Percentiles rank a stretch among this genome's conserved stretches.
These are phyloP conservation scores for Ilyonectria sp. DNA, from an alignment of 2,329 filamentous ascomycete genomes.

Conservation along the genomic window DNA sequence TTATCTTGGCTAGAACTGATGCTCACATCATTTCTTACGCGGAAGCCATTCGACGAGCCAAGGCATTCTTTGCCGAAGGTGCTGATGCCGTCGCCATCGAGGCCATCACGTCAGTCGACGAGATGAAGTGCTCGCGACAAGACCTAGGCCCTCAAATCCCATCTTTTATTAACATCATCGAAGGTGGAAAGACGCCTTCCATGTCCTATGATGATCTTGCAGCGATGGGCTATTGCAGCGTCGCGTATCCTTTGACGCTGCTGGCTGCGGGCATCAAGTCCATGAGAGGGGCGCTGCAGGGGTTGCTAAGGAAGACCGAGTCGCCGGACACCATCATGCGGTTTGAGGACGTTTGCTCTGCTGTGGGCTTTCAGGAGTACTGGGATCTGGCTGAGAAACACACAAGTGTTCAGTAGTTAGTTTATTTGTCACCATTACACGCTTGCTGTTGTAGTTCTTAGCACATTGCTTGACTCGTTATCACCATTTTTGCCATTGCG, in stretches of 20 bases:
- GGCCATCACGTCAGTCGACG: slow-evolving; percentile 14
- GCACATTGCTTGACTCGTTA: too few relatives aligned
- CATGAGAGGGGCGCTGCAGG: slow-evolving; percentile 4
- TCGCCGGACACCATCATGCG: slow-evolving; percentile 5
- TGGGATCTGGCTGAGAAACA: slow-evolving; percentile 12
- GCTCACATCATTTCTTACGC: slow-evolving; percentile 17
- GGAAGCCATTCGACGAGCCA: slow-evolving; percentile 9
- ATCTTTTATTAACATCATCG: slow-evolving; percentile 13
- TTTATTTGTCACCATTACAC: too few relatives aligned
- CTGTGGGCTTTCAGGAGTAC: slow-evolving; percentile 19
- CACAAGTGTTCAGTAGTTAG: too few relatives aligned
- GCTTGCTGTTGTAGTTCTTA: too few relatives aligned
- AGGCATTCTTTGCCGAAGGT: slow-evolving; percentile 16
- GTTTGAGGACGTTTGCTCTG: slow-evolving; percentile 10
- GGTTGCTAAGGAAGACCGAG: slow-evolving; percentile 1
- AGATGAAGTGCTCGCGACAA: slow-evolving; percentile 16
- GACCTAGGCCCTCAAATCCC: slow-evolving; percentile 13
- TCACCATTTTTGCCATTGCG: too few relatives aligned
- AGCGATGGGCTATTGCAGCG: slow-evolving; percentile 15
- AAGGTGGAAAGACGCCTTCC: slow-evolving; percentile 9
- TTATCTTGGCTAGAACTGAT: slow-evolving; percentile 13
- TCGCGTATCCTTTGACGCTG: slow-evolving; percentile 10
- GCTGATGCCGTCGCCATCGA: slow-evolving; percentile 17
- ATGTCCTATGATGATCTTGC: slow-evolving; percentile 14
- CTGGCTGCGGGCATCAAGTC: slow-evolving; percentile 17